Conservation (phyloP, 805 yeast species). For the Teunomyces kruisii region DNA sequence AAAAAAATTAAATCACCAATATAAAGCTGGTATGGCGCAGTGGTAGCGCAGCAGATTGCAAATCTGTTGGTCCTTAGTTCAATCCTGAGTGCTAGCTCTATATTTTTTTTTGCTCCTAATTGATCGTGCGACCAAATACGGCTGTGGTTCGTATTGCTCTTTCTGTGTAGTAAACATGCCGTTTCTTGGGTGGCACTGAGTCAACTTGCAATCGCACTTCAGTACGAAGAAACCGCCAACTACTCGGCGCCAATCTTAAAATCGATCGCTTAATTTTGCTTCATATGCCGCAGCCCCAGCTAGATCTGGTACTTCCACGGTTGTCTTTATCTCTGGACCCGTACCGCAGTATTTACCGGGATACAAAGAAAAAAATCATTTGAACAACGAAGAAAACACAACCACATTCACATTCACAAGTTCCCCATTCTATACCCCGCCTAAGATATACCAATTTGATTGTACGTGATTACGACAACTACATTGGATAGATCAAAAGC, state of each 20-base stretch:
- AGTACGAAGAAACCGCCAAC: too few species aligned
- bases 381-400: neutral
- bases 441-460: neutral
- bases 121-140: neutral
- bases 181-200: too few species aligned
- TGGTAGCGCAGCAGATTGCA: slow-evolving; percentile 99
- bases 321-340: neutral
- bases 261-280: too few species aligned
- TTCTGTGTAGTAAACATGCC: too few species aligned
- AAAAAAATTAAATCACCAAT: neutral
- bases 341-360: neutral
- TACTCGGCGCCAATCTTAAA: too few species aligned
- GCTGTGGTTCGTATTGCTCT: too few species aligned
- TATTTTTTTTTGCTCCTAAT: slow-evolving; percentile 28
- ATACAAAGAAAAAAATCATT: neutral
- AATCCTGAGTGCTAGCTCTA: slow-evolving; percentile 86
- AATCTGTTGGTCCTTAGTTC: slow-evolving; percentile 98
- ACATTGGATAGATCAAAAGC: neutral
- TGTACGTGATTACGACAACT: neutral
- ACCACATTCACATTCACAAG: neutral
- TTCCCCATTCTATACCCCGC: neutral
- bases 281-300: neutral
- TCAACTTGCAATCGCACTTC: too few species aligned
- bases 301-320: too few species aligned
- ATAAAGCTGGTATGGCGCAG: slow-evolving; percentile 81